These are phyloP conservation scores for Medicago arabica DNA, from an alignment of 306 rosid genomes.

Conservation along the genomic window DNA sequence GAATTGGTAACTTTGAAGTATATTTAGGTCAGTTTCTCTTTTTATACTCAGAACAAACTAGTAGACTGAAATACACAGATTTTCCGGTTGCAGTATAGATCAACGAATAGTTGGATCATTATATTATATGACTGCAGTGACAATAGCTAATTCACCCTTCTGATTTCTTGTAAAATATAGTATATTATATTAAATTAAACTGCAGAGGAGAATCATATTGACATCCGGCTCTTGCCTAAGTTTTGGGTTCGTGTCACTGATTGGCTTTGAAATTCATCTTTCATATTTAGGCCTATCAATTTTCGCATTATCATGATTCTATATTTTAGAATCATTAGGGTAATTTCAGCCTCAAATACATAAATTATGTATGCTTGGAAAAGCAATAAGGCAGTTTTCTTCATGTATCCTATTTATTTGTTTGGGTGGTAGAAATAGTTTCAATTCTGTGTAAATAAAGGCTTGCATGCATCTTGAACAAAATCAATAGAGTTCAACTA, in stretches of 20 bases:
- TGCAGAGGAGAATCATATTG: too few species aligned
- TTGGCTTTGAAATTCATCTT: constrained; percentile 3
- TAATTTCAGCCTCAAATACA: not conserved
- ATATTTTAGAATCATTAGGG: constrained; percentile 6
- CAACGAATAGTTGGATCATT: too few species aligned
- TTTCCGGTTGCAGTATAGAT: too few species aligned
- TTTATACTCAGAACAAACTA: too few species aligned
- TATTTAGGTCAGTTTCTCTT: too few species aligned
- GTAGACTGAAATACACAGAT: too few species aligned
- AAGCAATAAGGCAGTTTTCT: not conserved
- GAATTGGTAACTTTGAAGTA: too few species aligned
- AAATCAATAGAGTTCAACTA: not conserved
- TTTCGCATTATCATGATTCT: not conserved
- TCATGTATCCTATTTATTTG: not conserved
- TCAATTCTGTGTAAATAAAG: not conserved
- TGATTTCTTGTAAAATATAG: too few species aligned
- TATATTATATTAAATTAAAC: too few species aligned
- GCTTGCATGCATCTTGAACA: constrained; percentile 2
- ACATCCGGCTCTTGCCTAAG: too few species aligned
- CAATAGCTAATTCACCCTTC: too few species aligned
- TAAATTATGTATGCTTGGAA: not conserved
- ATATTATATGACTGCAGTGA: too few species aligned
- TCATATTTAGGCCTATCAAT: not conserved
- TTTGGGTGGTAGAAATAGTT: not conserved
- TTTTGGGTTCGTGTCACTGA: constrained; percentile 2